phyloP scores from a whole-genome alignment of 352 stramenopile species.

The Albugo laibachii region DNA sequence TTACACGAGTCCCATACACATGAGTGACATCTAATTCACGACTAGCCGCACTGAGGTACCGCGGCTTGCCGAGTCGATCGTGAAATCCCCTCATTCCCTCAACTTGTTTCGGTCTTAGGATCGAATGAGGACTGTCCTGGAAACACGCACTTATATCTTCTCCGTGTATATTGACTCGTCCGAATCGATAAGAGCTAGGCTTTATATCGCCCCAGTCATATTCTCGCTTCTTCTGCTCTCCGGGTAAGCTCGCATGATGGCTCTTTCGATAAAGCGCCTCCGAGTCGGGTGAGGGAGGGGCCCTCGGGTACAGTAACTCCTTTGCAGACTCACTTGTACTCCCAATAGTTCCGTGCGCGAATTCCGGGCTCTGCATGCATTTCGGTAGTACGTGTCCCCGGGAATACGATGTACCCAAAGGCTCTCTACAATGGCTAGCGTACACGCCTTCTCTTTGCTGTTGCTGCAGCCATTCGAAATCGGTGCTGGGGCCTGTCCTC shows the following conservation, averaged over 20 bases:
- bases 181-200: background rate
- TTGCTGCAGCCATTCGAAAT: conserved; percentile 51
- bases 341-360: conserved; percentile 37
- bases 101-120: conserved; percentile 37
- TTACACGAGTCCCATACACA: conserved; percentile 32
- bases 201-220: conserved; percentile 33
- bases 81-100: conserved; percentile 51
- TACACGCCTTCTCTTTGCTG: conserved; percentile 60
- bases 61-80: conserved; percentile 50
- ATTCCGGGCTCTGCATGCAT: conserved; percentile 29
- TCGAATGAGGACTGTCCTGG: conserved; percentile 5
- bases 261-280: conserved; percentile 57
- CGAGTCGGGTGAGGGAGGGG: conserved; percentile 33
- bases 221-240: conserved; percentile 71
- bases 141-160: conserved; percentile 1
- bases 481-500: conserved; percentile 14
- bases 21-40: conserved; percentile 17
- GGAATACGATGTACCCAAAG: conserved; percentile 43
- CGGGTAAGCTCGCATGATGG: conserved; percentile 53
- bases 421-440: conserved; percentile 55
- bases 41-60: conserved; percentile 24
- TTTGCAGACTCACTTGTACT: conserved; percentile 69
- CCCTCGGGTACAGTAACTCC: conserved; percentile 55
- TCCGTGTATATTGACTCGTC: conserved; percentile 39
- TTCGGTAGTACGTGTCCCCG: conserved; percentile 42